These are phyloP conservation scores for Pythium phragmitis DNA, from an alignment of 352 stramenopile genomes.

Conservation along the genomic window DNA sequence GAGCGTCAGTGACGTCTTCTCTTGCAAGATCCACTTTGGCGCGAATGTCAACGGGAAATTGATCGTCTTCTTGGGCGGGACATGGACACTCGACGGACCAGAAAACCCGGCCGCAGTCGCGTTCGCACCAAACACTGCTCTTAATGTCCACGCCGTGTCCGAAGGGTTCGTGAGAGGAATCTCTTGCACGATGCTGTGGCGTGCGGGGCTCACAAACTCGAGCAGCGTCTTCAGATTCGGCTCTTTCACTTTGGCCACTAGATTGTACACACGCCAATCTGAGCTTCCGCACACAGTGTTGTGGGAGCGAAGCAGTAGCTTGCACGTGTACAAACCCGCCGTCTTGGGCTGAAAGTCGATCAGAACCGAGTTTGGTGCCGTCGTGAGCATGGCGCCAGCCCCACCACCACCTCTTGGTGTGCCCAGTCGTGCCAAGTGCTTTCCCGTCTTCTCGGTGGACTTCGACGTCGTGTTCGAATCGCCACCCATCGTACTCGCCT, in stretches of 20 bases:
- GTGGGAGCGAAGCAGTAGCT: conserved; percentile 59
- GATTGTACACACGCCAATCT: conserved; percentile 83
- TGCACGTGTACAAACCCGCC: conserved; percentile 67
- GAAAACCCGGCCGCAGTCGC: conserved; percentile 40
- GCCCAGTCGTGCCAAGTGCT: conserved; percentile 47
- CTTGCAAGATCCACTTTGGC: conserved; percentile 70
- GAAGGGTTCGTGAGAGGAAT: conserved; percentile 91
- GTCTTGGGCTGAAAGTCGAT: conserved; percentile 78
- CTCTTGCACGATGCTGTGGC: conserved; percentile 88
- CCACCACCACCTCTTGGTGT: conserved; percentile 42
- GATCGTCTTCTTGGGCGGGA: conserved; percentile 67
- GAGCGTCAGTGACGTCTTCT: conserved; percentile 74
- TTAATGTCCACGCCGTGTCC: conserved; percentile 80
- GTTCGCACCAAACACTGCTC: conserved; percentile 47
- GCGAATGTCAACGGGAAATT: conserved; percentile 85
- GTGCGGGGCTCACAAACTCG: conserved; percentile 86
- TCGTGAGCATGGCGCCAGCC: conserved; percentile 18
- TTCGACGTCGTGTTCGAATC: conserved; percentile 8
- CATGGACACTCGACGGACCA: conserved; percentile 56
- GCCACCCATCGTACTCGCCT: conserved; percentile 3
- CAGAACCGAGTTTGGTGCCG: conserved; percentile 47
- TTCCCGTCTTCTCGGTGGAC: conserved; percentile 30
- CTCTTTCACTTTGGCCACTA: conserved; percentile 84
- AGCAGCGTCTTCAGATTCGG: conserved; percentile 83
- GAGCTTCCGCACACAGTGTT: conserved; percentile 60